Evolutionary conservation across 768 basidiomycete genomes (phyloP).

Genomic region (Dentipellis fragilis): DNA sequence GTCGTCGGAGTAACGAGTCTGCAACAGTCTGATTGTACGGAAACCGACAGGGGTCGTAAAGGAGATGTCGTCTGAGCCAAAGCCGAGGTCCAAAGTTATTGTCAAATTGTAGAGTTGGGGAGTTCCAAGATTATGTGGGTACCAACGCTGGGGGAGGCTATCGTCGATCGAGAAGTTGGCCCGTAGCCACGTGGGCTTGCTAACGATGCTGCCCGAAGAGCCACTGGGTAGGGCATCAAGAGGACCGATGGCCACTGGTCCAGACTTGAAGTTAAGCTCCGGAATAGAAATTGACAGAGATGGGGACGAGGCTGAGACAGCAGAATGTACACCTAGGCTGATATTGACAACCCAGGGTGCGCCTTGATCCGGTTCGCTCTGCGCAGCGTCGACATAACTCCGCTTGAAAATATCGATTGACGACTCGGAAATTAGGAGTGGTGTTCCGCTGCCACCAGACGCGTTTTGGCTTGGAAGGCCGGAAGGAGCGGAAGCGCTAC

Average conservation of each 20-base stretch:
- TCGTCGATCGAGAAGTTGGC: conserved; percentile 38
- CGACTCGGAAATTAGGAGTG: conserved; percentile 25
- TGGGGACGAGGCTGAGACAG: conserved; percentile 24
- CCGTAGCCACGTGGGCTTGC: conserved; percentile 29
- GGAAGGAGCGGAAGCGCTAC: background rate
- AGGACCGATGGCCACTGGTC: conserved; percentile 20
- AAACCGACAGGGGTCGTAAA: conserved; percentile 44
- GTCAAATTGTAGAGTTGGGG: conserved; percentile 46
- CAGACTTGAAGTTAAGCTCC: conserved; percentile 34
- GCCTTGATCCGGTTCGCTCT: conserved; percentile 26
- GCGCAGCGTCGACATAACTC: conserved; percentile 32
- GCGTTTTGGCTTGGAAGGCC: background rate
- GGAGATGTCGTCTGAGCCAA: conserved; percentile 10
- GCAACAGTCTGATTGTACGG: conserved; percentile 44
- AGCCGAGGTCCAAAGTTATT: conserved; percentile 26
- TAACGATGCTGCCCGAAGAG: background rate
- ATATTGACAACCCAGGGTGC: conserved; percentile 50
- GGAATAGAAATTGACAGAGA: conserved; percentile 34
- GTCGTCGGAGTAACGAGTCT: conserved; percentile 34
- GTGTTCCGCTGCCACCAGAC: background rate
- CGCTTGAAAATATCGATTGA: conserved; percentile 47
- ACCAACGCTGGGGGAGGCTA: conserved; percentile 39
- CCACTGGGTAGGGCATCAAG: conserved; percentile 14
- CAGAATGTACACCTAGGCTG: conserved; percentile 38
- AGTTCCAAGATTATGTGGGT: conserved; percentile 42